phyloP scores from a whole-genome alignment of 306 rosid genomes.

The Lathyrus oleraceus region DNA sequence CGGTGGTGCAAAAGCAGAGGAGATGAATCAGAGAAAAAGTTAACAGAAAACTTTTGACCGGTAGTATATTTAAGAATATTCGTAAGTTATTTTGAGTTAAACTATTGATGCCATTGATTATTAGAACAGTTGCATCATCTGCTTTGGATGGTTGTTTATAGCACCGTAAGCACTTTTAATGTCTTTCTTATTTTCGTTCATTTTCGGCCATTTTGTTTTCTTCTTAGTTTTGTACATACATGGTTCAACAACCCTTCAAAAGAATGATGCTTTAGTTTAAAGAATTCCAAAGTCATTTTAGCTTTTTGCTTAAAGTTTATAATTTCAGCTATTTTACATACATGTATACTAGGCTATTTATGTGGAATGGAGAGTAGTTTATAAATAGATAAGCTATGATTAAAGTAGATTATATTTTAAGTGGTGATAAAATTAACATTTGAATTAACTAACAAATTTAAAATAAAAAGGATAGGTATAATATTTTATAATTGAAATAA shows the following conservation, averaged over 20 bases:
- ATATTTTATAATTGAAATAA: too few species aligned
- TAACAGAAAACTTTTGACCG: neutral
- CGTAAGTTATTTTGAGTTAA: neutral
- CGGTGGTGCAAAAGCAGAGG: conserved; percentile 13
- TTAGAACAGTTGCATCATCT: conserved; percentile 26
- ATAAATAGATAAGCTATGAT: neutral
- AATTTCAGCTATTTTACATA: neutral
- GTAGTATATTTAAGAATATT: neutral
- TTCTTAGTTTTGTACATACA: neutral
- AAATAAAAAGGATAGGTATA: too few species aligned
- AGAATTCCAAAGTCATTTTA: neutral
- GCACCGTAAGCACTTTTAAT: neutral
- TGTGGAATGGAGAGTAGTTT: neutral
- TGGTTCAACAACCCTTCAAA: neutral
- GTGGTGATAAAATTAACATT: too few species aligned
- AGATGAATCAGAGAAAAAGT: neutral
- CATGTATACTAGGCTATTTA: neutral
- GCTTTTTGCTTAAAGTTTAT: neutral
- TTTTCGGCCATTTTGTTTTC: neutral
- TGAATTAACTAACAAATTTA: too few species aligned
- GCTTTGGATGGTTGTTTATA: conserved; percentile 20
- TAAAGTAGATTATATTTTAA: too few species aligned
- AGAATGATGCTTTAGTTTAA: neutral
- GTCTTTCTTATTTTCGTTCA: neutral
- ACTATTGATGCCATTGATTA: neutral